Conservation (phyloP, 2,329 filamentous ascomycete genomes). For the Pseudogymnoascus sp. region DNA sequence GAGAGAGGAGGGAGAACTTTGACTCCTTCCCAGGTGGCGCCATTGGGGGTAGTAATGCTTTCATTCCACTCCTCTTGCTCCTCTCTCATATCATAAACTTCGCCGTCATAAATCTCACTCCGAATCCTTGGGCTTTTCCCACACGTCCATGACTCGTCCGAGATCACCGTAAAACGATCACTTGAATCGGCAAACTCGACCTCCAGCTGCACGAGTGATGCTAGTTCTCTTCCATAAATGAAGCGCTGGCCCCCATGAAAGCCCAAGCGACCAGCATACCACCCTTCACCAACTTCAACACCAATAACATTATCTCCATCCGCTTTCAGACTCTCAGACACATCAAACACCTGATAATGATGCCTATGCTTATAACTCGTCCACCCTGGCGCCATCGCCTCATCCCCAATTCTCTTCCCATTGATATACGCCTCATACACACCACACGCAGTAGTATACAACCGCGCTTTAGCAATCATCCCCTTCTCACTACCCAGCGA, state of each 20-base stretch:
- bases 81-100: slow-evolving; percentile 25
- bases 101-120: slow-evolving; percentile 45
- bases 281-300: slow-evolving; percentile 42
- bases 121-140: slow-evolving; percentile 3
- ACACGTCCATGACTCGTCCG: slow-evolving; percentile 24
- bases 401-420: slow-evolving; percentile 23
- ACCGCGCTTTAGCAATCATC: too few species aligned
- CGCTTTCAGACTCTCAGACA: slow-evolving; percentile 3
- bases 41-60: background rate
- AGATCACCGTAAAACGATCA: slow-evolving; percentile 14
- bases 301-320: slow-evolving; percentile 35
- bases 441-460: slow-evolving; percentile 31
- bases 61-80: slow-evolving; percentile 4
- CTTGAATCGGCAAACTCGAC: slow-evolving; percentile 17
- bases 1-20: slow-evolving; percentile 17
- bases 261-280: slow-evolving; percentile 38
- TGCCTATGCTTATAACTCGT: slow-evolving; percentile 21
- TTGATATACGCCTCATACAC: slow-evolving; percentile 31
- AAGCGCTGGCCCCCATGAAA: slow-evolving; percentile 28
- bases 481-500: slow-evolving; percentile 7
- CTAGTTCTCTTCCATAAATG: slow-evolving; percentile 35
- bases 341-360: slow-evolving; percentile 17
- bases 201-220: slow-evolving; percentile 28
- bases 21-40: background rate
- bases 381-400: slow-evolving; percentile 35